Conservation (phyloP, 495 filamentous ascomycete genomes). For the Aspergillus campestris region DNA sequence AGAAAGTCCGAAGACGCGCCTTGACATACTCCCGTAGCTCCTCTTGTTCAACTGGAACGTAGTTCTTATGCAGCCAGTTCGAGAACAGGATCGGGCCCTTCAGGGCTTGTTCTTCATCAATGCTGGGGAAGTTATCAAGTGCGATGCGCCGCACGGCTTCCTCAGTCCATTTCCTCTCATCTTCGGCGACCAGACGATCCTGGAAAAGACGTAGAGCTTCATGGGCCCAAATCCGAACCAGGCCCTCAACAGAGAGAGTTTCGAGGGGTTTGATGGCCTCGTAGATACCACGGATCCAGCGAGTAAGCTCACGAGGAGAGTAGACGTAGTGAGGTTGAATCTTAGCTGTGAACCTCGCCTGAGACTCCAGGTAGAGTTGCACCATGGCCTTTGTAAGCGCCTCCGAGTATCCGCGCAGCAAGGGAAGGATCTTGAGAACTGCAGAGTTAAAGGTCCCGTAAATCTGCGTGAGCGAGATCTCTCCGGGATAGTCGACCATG, state of each 20-base stretch:
- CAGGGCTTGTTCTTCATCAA: conserved; percentile 81
- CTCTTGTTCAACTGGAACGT: conserved; percentile 91
- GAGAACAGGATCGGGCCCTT: conserved; percentile 93
- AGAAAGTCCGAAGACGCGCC: conserved; percentile 94
- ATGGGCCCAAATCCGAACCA: conserved; percentile 96
- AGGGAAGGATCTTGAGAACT: conserved; percentile 90
- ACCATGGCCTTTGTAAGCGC: conserved; percentile 97
- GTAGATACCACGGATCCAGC: conserved; percentile 95
- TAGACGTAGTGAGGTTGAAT: conserved; percentile 99
- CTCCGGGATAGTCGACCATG: conserved; percentile 98
- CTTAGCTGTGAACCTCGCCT: conserved; percentile 84
- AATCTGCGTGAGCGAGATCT: conserved; percentile 87
- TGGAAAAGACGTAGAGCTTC: conserved; percentile 95
- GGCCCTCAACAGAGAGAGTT: conserved; percentile 74
- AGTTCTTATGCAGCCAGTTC: conserved; percentile 99
- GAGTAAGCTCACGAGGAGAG: conserved; percentile 92
- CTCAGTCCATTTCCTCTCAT: conserved; percentile 92
- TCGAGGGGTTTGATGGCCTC: conserved; percentile 93
- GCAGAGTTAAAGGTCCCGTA: conserved; percentile 98
- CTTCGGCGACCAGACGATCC: conserved; percentile 87
- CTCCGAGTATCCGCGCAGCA: conserved; percentile 90
- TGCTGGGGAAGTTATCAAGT: conserved; percentile 83
- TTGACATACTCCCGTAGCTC: conserved; percentile 94
- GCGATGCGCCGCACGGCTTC: conserved; percentile 78
- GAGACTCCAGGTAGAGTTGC: conserved; percentile 88